Percentiles rank a stretch among this genome's conserved stretches.
Conservation (phyloP, 345 rosid genomes). For the Murraya paniculata region DNA sequence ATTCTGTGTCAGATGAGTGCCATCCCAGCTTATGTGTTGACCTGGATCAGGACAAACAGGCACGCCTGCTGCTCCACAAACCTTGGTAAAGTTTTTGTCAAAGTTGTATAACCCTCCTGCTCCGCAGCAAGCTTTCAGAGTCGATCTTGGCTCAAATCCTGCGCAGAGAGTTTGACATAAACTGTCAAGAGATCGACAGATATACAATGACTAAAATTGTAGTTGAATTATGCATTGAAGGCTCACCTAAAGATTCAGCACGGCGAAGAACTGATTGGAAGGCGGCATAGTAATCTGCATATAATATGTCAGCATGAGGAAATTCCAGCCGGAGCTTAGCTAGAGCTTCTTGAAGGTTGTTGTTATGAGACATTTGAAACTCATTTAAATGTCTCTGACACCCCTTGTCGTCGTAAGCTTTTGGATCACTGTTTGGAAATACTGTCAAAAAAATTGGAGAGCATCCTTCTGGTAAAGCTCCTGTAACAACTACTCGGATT, state of each 20-base stretch:
- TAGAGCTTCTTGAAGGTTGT: constrained; percentile 7
- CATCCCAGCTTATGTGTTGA: constrained; percentile 22
- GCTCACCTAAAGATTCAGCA: constrained; percentile 1
- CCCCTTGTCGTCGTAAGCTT: constrained; percentile 14
- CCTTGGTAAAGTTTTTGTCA: background rate
- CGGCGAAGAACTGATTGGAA: constrained; percentile 8
- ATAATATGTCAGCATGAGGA: constrained; percentile 13
- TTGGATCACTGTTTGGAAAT: constrained; percentile 4
- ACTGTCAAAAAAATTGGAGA: constrained; percentile 5
- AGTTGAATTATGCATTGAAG: background rate
- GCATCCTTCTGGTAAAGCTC: constrained; percentile 12
- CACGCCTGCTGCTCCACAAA: constrained; percentile 16
- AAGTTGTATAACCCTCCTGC: constrained; percentile 20
- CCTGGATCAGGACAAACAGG: constrained; percentile 13
- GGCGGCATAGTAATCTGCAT: constrained; percentile 25
- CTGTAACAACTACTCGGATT: background rate
- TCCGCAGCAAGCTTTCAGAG: constrained; percentile 22
- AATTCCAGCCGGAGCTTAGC: constrained; percentile 9
- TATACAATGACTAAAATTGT: background rate
- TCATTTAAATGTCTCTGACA: constrained; percentile 12
- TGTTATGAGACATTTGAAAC: constrained; percentile 17
- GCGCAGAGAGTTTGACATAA: background rate
- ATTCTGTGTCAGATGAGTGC: constrained; percentile 20
- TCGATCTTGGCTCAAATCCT: constrained; percentile 15
- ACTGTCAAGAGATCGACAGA: too few relatives aligned